Base-by-base conservation (phyloP, 139 green algal genomes). In the Asterochloris erici region DNA sequence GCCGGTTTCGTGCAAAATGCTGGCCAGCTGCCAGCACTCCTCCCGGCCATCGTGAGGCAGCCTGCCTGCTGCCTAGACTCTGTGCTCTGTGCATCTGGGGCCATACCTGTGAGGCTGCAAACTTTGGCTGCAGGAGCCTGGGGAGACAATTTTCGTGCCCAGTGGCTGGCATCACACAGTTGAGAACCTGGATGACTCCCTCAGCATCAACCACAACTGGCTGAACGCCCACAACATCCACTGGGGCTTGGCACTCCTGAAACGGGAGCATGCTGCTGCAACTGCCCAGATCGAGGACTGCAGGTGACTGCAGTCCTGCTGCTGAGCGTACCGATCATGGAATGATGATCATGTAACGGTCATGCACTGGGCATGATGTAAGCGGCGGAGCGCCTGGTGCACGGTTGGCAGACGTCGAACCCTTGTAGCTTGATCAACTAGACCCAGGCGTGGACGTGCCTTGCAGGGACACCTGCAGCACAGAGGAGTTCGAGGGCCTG, bases 131-230 rank as follows among this genome's bases (percentile, higher is more conserved):
- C 92, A 98, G 89, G 86, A 85, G 27, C 38, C 87, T 14, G 95
- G 93, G 0, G 93, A 98, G 60, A 88, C 89, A 0, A 84, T 99
- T 71, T 99, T 98, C 88, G 94, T 99, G 63, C 96, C 96, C n/a
- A 92, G 88, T 71, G 93, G 93, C 19, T 98, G 96, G 96, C 89
- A 92, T 80, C 96, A 99, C 87, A 91, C 89, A 21, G 95, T 98
- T 54, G 81, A 90, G 17, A 98, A 98, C 84, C 66, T 95, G 69
- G 87, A 88, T 0, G 86, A 92, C 80, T 93, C 89, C 14, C 81
- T 97, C 29, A 93, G 86, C 63, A 93, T 97, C 83, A 98, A 98
- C 86, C 93, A 97, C 88, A 98, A 96, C 86, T 96, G 93, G 92
- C 60, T 93, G 23, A 95, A 95, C 74, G 81, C 79, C 10, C 85